Percentiles rank a stretch among this genome's conserved stretches.
Evolutionary conservation across 192 early-diverging fungal species (phyloP).

Genomic region (Podochytrium sp.): DNA sequence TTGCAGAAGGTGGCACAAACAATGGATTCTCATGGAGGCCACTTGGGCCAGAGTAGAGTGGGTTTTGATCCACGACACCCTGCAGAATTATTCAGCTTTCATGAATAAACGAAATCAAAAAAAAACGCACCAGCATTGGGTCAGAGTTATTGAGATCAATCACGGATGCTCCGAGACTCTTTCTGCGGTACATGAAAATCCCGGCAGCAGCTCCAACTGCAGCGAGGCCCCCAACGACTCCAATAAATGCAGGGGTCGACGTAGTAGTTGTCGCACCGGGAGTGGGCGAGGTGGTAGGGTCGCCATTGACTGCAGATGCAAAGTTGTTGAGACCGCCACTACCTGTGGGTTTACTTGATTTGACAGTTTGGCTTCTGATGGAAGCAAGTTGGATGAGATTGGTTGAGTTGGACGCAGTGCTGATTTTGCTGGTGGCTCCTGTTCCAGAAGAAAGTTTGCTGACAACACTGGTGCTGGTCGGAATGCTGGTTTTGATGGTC

Average conservation of each 20-base stretch:
- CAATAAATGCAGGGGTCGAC: background rate
- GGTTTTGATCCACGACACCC: background rate
- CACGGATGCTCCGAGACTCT: background rate
- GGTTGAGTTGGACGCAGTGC: background rate
- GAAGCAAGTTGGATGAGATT: background rate
- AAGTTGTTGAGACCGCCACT: background rate
- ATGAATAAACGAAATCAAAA: background rate
- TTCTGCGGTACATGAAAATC: background rate
- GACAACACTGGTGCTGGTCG: too few relatives aligned
- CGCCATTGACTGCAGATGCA: background rate
- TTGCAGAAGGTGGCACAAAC: background rate
- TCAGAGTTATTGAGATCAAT: background rate
- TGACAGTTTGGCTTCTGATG: background rate
- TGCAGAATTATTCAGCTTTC: background rate
- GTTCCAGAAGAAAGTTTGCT: too few relatives aligned
- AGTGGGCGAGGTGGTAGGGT: background rate
- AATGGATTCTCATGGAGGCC: constrained; percentile 1
- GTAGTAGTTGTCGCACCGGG: background rate
- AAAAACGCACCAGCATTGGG: constrained; percentile 1
- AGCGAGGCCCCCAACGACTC: background rate
- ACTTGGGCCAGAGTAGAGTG: background rate
- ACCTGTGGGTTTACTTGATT: background rate
- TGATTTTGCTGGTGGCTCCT: too few relatives aligned
- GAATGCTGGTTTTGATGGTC: too few relatives aligned
- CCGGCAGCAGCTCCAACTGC: background rate